phyloP scores from a whole-genome alignment of 2,329 filamentous ascomycete genomes.

The Ilyonectria sp. region DNA sequence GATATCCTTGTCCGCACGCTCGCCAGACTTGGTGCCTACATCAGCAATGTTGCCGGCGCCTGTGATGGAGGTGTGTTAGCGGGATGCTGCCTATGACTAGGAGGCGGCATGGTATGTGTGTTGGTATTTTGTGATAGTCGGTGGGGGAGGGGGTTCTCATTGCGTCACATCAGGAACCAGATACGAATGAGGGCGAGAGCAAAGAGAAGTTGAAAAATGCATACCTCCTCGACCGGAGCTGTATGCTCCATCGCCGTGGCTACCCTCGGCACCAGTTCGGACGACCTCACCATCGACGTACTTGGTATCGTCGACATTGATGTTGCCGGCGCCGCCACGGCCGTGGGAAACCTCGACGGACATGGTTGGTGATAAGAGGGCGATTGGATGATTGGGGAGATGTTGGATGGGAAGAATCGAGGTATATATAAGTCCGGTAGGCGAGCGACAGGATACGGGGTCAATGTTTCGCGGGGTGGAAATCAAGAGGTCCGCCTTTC shows the following conservation, averaged over 20 bases:
- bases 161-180: constrained; percentile 9
- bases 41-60: constrained; percentile 74
- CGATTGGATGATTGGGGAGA: background rate
- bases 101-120: constrained; percentile 3
- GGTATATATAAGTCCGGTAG: constrained; percentile 15
- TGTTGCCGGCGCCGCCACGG: constrained; percentile 74
- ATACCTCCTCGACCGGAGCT: constrained; percentile 73
- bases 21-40: constrained; percentile 54
- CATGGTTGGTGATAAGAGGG: constrained; percentile 47
- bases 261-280: constrained; percentile 67
- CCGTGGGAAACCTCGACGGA: constrained; percentile 70
- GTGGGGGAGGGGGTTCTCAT: constrained; percentile 11
- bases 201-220: constrained; percentile 34
- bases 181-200: constrained; percentile 12
- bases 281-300: constrained; percentile 76
- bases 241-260: constrained; percentile 71
- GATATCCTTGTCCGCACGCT: constrained; percentile 66
- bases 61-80: constrained; percentile 47
- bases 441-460: background rate
- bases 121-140: constrained; percentile 9
- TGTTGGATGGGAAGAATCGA: background rate
- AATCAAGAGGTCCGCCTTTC: constrained; percentile 31
- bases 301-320: constrained; percentile 69
- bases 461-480: constrained; percentile 17
- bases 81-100: background rate